A percentile compares a stretch with the other conserved stretches of the same genome.
phyloP scores from a whole-genome alignment of 1,139 yeast genomes.

The Sugiyamaella pinicola region DNA sequence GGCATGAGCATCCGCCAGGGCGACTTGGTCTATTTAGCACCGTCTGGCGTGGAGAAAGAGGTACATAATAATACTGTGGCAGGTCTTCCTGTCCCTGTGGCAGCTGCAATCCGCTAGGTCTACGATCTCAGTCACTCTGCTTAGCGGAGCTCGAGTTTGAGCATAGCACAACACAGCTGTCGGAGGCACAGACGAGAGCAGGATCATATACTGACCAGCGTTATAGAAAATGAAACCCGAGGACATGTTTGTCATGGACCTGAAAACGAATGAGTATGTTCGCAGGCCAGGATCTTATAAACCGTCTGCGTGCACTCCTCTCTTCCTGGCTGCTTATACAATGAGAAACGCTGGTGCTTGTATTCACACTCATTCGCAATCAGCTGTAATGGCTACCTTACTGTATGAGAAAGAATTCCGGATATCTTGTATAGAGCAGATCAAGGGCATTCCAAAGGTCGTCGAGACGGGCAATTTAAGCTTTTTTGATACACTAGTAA shows the following conservation, averaged over 20 bases:
- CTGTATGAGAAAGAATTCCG: constrained; percentile 70
- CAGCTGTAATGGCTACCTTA: constrained; percentile 78
- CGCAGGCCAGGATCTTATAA: constrained; percentile 67
- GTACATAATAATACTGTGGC: constrained; percentile 28
- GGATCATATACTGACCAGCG: too few species aligned
- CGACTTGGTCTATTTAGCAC: constrained; percentile 72
- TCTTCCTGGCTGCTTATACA: constrained; percentile 75
- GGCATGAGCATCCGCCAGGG: constrained; percentile 79
- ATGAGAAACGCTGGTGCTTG: constrained; percentile 85
- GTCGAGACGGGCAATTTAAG: constrained; percentile 69
- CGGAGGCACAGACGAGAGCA: not conserved
- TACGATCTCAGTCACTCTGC: too few species aligned
- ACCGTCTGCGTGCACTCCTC: constrained; percentile 92
- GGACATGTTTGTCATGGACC: constrained; percentile 78
- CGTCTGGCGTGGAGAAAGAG: constrained; percentile 95
- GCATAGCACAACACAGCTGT: not conserved
- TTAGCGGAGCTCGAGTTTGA: too few species aligned
- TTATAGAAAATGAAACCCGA: constrained; percentile 64
- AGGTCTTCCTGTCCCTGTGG: too few species aligned
- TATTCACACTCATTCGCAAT: constrained; percentile 90
- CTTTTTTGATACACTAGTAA: constrained; percentile 70
- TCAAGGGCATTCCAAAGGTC: constrained; percentile 83
- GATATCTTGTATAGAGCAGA: constrained; percentile 84
- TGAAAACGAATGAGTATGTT: constrained; percentile 55
- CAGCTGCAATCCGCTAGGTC: too few species aligned